Evolutionary conservation across 805 yeast species (phyloP).

Genomic region (Blastobotrys muscicola): DNA sequence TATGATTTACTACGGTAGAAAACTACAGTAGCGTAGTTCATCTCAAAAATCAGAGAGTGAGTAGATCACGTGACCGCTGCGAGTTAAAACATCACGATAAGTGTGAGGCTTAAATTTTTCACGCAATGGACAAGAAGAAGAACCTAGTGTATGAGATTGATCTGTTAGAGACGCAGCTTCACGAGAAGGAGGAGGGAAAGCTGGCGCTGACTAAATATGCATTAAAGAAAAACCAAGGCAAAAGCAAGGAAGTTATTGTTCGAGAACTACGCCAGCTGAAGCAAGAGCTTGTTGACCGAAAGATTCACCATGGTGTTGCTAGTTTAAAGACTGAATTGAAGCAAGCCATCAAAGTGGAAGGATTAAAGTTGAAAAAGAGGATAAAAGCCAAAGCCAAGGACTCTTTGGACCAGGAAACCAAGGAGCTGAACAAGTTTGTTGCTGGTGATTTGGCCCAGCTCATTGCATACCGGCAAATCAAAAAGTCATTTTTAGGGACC

Average conservation of each 20-base stretch:
- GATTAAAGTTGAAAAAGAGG: conserved; percentile 25
- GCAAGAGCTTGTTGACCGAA: conserved; percentile 23
- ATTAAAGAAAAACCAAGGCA: conserved; percentile 14
- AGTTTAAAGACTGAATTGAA: conserved; percentile 24
- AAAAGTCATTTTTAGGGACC: conserved; percentile 11
- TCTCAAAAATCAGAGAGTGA: too few species aligned
- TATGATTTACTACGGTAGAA: too few species aligned
- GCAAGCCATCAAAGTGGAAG: conserved; percentile 25
- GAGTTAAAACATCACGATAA: background rate
- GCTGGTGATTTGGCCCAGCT: conserved; percentile 12
- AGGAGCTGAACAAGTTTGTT: conserved; percentile 14
- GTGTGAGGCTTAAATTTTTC: conserved; percentile 22
- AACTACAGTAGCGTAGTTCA: too few species aligned
- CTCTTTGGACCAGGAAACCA: conserved; percentile 10
- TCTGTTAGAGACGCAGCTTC: conserved; percentile 26
- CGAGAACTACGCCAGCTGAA: conserved; percentile 16
- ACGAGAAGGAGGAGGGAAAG: conserved; percentile 18
- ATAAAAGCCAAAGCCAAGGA: conserved; percentile 12
- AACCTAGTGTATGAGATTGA: conserved; percentile 31
- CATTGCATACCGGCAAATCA: conserved; percentile 8
- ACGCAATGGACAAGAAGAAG: conserved; percentile 16
- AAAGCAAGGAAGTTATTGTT: conserved; percentile 11
- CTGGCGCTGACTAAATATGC: conserved; percentile 26
- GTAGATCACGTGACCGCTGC: too few species aligned
- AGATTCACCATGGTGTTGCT: conserved; percentile 21